These are phyloP conservation scores for Penicillium corylophilum DNA, from an alignment of 2,329 filamentous ascomycete genomes.

Conservation along the genomic window DNA sequence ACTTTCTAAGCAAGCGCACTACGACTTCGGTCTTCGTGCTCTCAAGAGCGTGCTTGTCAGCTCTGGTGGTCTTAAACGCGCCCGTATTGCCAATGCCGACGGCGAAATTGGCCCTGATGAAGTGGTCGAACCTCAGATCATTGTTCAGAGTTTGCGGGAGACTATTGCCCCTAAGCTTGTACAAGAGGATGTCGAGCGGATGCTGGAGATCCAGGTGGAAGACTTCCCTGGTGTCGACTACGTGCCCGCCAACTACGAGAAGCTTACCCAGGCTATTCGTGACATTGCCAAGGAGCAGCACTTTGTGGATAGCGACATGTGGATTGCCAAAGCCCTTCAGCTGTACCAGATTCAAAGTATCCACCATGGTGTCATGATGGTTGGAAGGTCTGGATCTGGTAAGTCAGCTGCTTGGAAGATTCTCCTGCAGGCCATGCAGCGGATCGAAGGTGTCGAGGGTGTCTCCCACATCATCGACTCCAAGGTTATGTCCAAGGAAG, in stretches of 20 bases:
- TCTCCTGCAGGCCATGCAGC: conserved; percentile 84
- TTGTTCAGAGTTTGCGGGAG: conserved; percentile 96
- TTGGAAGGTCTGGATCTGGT: conserved; percentile 93
- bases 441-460: conserved; percentile 87
- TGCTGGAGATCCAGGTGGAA: conserved; percentile 76
- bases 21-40: conserved; percentile 96
- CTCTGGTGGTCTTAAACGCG: conserved; percentile 88
- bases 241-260: conserved; percentile 79
- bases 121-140: conserved; percentile 89
- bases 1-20: conserved; percentile 95
- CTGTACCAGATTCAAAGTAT: conserved; percentile 97
- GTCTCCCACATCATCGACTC: conserved; percentile 98
- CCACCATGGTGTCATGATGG: conserved; percentile 99
- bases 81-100: conserved; percentile 63
- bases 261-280: conserved; percentile 77
- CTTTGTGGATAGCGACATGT: conserved; percentile 85
- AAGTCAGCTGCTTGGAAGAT: conserved; percentile 96
- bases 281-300: conserved; percentile 81
- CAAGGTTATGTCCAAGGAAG: conserved; percentile 99
- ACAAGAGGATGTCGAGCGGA: conserved; percentile 82
- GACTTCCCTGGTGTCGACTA: conserved; percentile 95
- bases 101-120: conserved; percentile 64
- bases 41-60: conserved; percentile 98
- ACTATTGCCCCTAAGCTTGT: conserved; percentile 98
- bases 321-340: conserved; percentile 97